These are phyloP conservation scores for Ajuga reptans DNA, from an alignment of 305 asterid species.

Conservation along the genomic window DNA sequence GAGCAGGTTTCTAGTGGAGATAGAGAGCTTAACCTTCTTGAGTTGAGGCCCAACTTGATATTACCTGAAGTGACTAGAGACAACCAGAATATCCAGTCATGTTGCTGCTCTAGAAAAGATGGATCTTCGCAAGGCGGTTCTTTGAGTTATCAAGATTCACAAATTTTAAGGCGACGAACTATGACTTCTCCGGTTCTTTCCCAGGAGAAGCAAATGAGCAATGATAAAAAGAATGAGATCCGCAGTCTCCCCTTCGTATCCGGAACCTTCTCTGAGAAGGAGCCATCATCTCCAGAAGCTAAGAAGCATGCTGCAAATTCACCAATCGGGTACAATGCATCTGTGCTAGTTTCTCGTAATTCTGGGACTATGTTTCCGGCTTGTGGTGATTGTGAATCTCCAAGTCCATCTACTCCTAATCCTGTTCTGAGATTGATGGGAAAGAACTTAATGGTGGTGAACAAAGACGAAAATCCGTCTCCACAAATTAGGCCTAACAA, in stretches of 20 bases:
- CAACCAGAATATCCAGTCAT: slow-evolving; percentile 38
- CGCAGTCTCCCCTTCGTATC: slow-evolving; percentile 20
- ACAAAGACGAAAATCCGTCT: slow-evolving; percentile 41
- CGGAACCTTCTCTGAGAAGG: slow-evolving; percentile 24
- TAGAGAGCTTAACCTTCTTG: slow-evolving; percentile 27
- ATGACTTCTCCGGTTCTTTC: slow-evolving; percentile 31
- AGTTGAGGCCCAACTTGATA: slow-evolving; percentile 20
- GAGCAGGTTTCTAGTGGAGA: slow-evolving; percentile 22
- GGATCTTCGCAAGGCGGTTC: slow-evolving; percentile 32
- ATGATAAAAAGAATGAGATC: slow-evolving; percentile 21
- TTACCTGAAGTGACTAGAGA: slow-evolving; percentile 27
- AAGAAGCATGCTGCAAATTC: slow-evolving; percentile 25
- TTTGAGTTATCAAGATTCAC: slow-evolving; percentile 40
- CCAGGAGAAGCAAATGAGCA: slow-evolving; percentile 28
- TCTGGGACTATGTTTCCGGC: slow-evolving; percentile 34
- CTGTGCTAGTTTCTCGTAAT: slow-evolving; percentile 27
- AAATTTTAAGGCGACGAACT: slow-evolving; percentile 34
- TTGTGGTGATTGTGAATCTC: slow-evolving; percentile 33
- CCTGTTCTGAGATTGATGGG: slow-evolving; percentile 89
- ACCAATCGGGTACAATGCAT: slow-evolving; percentile 10
- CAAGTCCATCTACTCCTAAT: slow-evolving; percentile 52
- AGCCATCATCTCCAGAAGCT: slow-evolving; percentile 20
- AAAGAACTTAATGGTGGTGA: slow-evolving; percentile 73
- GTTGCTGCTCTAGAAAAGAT: slow-evolving; percentile 69
- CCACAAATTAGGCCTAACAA: slow-evolving; percentile 30